phyloP scores from a whole-genome alignment of 768 basidiomycete species.

The Termitomyces sp. region DNA sequence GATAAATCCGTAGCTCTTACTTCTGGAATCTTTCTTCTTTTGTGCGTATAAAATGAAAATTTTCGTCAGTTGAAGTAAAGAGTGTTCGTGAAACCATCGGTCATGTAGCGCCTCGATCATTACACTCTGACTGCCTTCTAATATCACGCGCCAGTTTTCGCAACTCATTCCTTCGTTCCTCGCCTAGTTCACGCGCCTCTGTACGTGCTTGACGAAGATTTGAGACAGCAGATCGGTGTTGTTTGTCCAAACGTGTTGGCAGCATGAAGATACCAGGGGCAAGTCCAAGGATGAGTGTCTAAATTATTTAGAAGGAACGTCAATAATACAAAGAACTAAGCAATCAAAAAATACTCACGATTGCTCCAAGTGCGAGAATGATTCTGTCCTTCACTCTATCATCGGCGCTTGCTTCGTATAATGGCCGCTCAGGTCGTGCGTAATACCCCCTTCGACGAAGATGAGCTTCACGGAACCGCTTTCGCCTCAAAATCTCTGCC shows the following conservation, averaged over 20 bases:
- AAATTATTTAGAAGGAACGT: background rate
- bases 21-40: too few relatives aligned
- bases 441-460: constrained; percentile 16
- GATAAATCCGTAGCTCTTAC: too few relatives aligned
- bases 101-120: background rate
- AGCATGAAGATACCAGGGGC: constrained; percentile 35
- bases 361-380: constrained; percentile 40
- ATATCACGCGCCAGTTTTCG: constrained; percentile 41
- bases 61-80: background rate
- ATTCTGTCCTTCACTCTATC: constrained; percentile 48
- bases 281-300: constrained; percentile 42
- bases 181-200: constrained; percentile 52
- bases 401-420: constrained; percentile 28
- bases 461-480: constrained; percentile 33
- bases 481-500: constrained; percentile 46
- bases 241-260: constrained; percentile 30
- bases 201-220: constrained; percentile 55
- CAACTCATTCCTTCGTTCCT: constrained; percentile 45
- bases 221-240: constrained; percentile 44
- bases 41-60: background rate
- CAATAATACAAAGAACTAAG: background rate
- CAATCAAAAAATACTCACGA: constrained; percentile 28
- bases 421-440: constrained; percentile 11
- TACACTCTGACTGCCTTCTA: constrained; percentile 4
- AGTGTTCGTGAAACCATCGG: background rate